phyloP scores from a whole-genome alignment of 108 stramenopile species.

The Pelagomonas calceolata region DNA sequence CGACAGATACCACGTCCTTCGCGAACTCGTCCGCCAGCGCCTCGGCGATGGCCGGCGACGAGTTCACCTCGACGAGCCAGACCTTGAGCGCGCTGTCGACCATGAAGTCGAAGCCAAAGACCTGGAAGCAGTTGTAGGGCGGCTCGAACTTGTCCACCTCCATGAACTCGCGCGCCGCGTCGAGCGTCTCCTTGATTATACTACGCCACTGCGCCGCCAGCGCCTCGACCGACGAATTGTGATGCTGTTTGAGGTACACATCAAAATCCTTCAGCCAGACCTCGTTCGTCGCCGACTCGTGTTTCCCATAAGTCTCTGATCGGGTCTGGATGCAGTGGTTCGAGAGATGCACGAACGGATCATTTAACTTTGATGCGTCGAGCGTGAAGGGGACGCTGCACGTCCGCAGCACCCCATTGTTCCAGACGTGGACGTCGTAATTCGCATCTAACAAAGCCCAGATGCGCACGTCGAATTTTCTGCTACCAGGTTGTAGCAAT shows the following conservation, averaged over 20 bases:
- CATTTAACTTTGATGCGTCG: not conserved
- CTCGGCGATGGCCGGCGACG: not conserved
- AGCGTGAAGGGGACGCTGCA: slow-evolving; percentile 5
- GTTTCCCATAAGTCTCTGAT: not conserved
- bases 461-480: slow-evolving; percentile 15
- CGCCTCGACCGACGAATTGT: not conserved
- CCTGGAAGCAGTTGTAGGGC: slow-evolving; percentile 9
- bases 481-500: slow-evolving; percentile 1
- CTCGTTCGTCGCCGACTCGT: slow-evolving; percentile 6
- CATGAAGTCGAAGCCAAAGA: slow-evolving; percentile 15
- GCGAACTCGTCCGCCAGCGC: not conserved
- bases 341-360: slow-evolving; percentile 8
- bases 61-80: slow-evolving; percentile 11
- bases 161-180: slow-evolving; percentile 4
- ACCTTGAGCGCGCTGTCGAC: slow-evolving; percentile 11
- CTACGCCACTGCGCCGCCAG: not conserved
- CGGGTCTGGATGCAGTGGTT: slow-evolving; percentile 3
- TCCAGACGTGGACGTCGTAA: slow-evolving; percentile 3
- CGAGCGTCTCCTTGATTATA: slow-evolving; percentile 6
- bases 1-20: not conserved
- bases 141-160: not conserved
- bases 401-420: not conserved
- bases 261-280: slow-evolving; percentile 3
- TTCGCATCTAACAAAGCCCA: slow-evolving; percentile 8
- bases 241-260: not conserved